Percentiles rank a stretch among this genome's conserved stretches.
Evolutionary conservation across 139 green algal genomes (phyloP).

Genomic region (Chlorella sp.): DNA sequence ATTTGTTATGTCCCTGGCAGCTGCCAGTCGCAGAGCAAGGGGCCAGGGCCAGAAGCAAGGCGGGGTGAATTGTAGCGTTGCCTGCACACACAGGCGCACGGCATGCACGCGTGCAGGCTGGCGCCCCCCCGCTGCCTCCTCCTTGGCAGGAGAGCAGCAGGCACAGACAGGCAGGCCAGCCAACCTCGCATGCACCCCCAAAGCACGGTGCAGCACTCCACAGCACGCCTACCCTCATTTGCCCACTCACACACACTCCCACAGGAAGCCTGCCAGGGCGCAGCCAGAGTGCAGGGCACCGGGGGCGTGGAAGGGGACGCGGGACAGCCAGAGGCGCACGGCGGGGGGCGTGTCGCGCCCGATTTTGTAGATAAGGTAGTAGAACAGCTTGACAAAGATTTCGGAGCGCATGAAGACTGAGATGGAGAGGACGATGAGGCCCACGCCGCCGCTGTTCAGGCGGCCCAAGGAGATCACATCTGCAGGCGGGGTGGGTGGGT

Average conservation of each 20-base stretch:
- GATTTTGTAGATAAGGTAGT: neutral
- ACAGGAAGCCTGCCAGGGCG: neutral
- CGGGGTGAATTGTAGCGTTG: neutral
- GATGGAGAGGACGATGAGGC: neutral
- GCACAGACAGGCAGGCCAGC: neutral
- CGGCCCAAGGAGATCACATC: neutral
- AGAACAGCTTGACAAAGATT: neutral
- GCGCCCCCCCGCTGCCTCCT: no score
- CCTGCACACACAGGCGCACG: neutral
- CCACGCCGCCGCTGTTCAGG: neutral
- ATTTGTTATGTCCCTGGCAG: no score
- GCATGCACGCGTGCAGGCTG: no score
- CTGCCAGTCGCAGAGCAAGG: neutral
- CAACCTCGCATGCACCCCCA: neutral
- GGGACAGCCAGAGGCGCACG: conserved; percentile 9
- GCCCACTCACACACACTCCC: neutral
- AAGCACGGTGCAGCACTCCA: neutral
- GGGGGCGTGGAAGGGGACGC: neutral
- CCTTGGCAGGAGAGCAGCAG: no score
- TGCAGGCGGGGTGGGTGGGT: neutral
- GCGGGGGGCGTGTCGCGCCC: neutral
- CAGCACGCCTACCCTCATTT: neutral
- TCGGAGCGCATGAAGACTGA: conserved; percentile 8
- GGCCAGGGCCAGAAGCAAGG: neutral
- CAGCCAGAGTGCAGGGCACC: conserved; percentile 14